Conservation (phyloP, 2,329 filamentous ascomycete genomes). For the Cladosporium sp. region DNA sequence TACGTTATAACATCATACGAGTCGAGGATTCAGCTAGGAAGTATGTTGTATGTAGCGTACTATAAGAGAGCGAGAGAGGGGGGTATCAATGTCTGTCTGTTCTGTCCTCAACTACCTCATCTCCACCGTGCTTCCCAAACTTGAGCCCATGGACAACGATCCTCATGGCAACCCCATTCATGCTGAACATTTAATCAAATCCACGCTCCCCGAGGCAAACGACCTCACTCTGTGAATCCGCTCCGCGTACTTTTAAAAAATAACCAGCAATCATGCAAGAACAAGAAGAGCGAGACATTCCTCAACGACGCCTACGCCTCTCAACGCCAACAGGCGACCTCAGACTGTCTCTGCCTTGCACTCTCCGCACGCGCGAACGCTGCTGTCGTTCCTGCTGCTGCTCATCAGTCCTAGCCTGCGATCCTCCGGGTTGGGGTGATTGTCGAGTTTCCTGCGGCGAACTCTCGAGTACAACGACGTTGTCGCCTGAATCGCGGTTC, state of each 20-base stretch:
- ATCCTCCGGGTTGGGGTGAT: neutral
- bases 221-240: neutral
- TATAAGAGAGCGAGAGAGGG: neutral
- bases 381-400: slow-evolving; percentile 14
- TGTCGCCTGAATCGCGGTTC: slow-evolving; percentile 3
- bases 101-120: neutral
- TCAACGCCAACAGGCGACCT: neutral
- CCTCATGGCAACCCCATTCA: neutral
- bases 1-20: no score
- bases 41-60: no score
- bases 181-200: neutral
- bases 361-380: slow-evolving; percentile 10
- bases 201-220: neutral
- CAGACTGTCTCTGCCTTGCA: slow-evolving; percentile 14
- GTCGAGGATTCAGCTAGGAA: no score
- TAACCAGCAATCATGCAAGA: neutral
- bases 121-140: neutral
- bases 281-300: no score
- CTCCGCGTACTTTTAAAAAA: neutral
- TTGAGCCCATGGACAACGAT: neutral
- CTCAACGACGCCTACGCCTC: neutral
- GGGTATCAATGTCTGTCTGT: neutral
- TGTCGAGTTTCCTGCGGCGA: neutral
- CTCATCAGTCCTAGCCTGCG: neutral
- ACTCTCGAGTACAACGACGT: neutral